These are phyloP conservation scores for Leucosporidium yakuticum DNA, from an alignment of 768 basidiomycete genomes.

Conservation along the genomic window DNA sequence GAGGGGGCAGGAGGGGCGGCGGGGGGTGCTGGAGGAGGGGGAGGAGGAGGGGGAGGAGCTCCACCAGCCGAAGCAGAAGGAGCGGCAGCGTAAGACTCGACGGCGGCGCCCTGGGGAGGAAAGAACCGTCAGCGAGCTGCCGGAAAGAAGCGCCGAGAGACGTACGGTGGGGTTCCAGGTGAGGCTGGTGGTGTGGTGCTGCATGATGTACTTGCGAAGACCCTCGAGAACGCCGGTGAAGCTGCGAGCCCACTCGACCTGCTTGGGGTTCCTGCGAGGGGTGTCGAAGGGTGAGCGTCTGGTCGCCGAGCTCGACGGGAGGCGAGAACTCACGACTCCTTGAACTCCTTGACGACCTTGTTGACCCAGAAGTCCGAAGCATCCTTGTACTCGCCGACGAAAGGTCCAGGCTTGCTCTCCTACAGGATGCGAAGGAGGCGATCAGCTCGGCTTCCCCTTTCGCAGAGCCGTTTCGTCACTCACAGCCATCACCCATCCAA, in stretches of 20 bases:
- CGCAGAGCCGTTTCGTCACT: constrained; percentile 41
- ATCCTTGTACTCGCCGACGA: constrained; percentile 76
- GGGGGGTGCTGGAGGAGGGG: constrained; percentile 43
- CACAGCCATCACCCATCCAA: constrained; percentile 84
- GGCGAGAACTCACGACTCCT: constrained; percentile 64
- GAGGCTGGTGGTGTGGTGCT: constrained; percentile 78
- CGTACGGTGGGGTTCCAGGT: constrained; percentile 78
- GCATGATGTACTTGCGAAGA: constrained; percentile 71
- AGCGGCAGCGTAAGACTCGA: constrained; percentile 34
- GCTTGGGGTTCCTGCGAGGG: constrained; percentile 66
- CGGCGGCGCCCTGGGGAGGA: constrained; percentile 37
- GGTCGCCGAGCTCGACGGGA: background rate
- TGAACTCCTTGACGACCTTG: constrained; percentile 83
- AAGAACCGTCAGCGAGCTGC: constrained; percentile 35
- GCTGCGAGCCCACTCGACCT: constrained; percentile 78
- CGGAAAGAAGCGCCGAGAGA: constrained; percentile 44
- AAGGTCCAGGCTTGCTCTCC: constrained; percentile 73
- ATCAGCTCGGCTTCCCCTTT: background rate
- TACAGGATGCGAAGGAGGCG: constrained; percentile 28
- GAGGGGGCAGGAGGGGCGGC: constrained; percentile 47
- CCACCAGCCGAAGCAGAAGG: constrained; percentile 16
- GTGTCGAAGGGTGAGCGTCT: constrained; percentile 6
- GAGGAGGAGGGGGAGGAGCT: constrained; percentile 35
- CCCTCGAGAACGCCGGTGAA: constrained; percentile 68
- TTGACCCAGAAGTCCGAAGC: constrained; percentile 81